Base-by-base conservation (phyloP, 176 grass and related monocot genomes). In the Oropetium thomaeum region DNA sequence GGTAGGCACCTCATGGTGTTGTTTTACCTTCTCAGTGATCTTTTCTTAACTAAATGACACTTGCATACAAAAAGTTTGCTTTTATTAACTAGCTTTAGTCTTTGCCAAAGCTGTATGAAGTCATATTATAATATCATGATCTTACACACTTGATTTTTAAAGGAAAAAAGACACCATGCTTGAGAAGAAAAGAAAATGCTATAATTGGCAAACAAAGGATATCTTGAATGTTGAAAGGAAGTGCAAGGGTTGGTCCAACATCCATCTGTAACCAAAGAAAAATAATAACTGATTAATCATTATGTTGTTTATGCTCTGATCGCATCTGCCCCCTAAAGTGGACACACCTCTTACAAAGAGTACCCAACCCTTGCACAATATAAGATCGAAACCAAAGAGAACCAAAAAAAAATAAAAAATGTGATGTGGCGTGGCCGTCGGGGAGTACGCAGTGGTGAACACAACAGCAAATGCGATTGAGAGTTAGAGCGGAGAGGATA, bases 211-310 rank as follows among this genome's bases (percentile, higher is more conserved):
- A 55, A 55, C 52, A 28, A 73, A 93, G 93, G 93, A 97, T 93
- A 97, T 97, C 84, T 88, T 90, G 72, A 76, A 79, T 87, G 70
- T 89, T 82, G 79, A 89, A 98, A 75, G 91, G 60, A 75, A 91
- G 78, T 4, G 86, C 86, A 87, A 98, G 86, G 68, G 89, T 89
- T 64, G 85, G 88, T 76, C 84, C 91, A 83, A 98, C 77, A 37
- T 93, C 73, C 88, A 93, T 89, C 90, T 93, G 85, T 54, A 84
- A 74, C 22, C 44, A 90, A 83, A 70, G 48, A 35, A 74, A 43
- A 83, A 41, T 20, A 29, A 65, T 51, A 44, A 62, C 13, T 52
- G 26, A 79, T 61, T 52, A 26, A 74, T 67, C 59, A 70, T 69
- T 17, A 63, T 70, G 19, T 22, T 31, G 80, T 3, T 73, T 69